phyloP scores from a whole-genome alignment of 2,329 filamentous ascomycete genomes.

The Arthrinium phaeospermum region DNA sequence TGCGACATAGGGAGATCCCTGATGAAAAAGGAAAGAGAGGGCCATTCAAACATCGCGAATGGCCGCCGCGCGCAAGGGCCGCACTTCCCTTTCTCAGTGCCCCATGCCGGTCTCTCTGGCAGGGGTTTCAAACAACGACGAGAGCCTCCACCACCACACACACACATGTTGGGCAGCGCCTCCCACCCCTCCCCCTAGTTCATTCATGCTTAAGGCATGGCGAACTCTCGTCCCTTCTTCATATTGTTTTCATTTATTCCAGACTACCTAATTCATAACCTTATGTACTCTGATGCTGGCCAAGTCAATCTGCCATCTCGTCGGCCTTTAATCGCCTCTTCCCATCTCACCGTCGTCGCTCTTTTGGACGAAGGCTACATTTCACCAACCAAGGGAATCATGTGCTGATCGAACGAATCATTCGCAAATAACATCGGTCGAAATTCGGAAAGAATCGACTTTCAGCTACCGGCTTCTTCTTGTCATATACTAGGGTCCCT shows the following conservation, averaged over 20 bases:
- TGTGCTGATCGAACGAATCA: not conserved
- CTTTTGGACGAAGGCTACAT: not conserved
- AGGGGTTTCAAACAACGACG: slow-evolving; percentile 1
- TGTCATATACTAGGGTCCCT: not conserved
- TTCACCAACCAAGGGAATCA: not conserved
- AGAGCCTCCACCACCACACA: slow-evolving; percentile 1
- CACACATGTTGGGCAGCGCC: not conserved
- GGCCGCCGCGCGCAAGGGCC: not conserved
- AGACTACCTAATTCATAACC: not conserved
- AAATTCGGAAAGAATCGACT: not conserved
- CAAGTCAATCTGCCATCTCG: not conserved
- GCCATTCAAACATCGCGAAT: not conserved
- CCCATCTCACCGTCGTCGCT: not conserved
- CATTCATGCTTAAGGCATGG: slow-evolving; percentile 3
- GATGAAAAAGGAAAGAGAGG: not conserved
- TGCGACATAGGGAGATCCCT: not conserved
- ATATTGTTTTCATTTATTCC: not conserved
- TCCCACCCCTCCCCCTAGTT: not conserved
- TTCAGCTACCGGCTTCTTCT: not conserved
- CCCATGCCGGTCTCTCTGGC: not conserved
- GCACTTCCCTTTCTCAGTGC: not conserved
- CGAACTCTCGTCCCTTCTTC: not conserved
- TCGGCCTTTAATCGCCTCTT: not conserved
- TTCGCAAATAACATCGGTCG: not conserved
- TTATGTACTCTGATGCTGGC: not conserved